phyloP scores from a whole-genome alignment of 2,329 filamentous ascomycete species.

The Botrytis cinerea region DNA sequence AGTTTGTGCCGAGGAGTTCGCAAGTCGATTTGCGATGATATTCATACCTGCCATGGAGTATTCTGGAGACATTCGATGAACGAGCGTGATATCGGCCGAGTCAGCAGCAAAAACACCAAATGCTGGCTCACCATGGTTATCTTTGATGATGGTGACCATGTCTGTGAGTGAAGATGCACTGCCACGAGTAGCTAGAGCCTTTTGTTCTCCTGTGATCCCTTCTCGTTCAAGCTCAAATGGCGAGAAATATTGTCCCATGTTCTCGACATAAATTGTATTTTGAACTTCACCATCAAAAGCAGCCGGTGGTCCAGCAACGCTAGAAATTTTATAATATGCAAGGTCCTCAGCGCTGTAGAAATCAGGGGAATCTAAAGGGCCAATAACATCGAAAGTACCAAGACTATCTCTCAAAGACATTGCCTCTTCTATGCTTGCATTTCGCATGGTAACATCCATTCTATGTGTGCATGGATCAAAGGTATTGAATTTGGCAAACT shows the following conservation, averaged over 20 bases:
- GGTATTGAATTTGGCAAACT: not conserved
- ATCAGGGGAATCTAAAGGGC: conserved; percentile 21
- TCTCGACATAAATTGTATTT: conserved; percentile 28
- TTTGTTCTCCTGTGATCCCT: not conserved
- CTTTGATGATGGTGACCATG: conserved; percentile 30
- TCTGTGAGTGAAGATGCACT: conserved; percentile 28
- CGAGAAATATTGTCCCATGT: not conserved
- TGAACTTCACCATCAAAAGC: conserved; percentile 31
- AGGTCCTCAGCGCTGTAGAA: not conserved
- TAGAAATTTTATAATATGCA: not conserved
- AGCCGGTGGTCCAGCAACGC: conserved; percentile 32
- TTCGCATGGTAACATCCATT: not conserved
- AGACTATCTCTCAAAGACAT: not conserved
- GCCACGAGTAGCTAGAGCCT: conserved; percentile 24
- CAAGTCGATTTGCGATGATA: conserved; percentile 34
- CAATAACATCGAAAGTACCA: conserved; percentile 14
- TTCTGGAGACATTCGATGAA: conserved; percentile 25
- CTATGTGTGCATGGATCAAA: not conserved
- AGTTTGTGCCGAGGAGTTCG: conserved; percentile 29
- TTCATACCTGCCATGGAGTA: not conserved
- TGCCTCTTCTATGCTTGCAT: not conserved
- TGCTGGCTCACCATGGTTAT: conserved; percentile 13
- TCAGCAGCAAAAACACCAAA: conserved; percentile 33
- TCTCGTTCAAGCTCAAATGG: not conserved
- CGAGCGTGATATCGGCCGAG: conserved; percentile 29